A percentile compares a stretch with the other conserved stretches of the same genome.
Conservation (phyloP, 495 filamentous ascomycete genomes). For the Pseudevernia furfuracea region DNA sequence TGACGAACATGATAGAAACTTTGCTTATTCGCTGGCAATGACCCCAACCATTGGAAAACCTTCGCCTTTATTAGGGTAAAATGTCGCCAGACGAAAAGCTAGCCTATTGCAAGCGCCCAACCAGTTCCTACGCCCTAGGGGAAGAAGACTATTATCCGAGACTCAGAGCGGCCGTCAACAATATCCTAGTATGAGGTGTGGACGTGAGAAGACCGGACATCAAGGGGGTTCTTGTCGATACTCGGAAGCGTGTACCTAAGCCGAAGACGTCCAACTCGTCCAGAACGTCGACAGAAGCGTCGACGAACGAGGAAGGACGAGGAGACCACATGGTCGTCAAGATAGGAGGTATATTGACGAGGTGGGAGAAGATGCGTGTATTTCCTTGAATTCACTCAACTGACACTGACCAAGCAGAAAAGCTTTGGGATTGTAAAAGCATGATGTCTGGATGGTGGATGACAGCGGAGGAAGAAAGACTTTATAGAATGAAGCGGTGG, state of each 20-base stretch:
- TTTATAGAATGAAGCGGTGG: neutral
- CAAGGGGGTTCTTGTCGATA: too few relatives aligned
- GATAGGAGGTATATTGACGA: neutral
- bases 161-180: too few relatives aligned
- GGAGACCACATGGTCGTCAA: neutral
- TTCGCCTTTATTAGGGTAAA: too few relatives aligned
- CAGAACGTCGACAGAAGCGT: neutral
- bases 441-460: neutral
- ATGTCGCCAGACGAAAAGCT: too few relatives aligned
- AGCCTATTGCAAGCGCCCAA: too few relatives aligned
- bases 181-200: too few relatives aligned
- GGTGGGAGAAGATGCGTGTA: neutral
- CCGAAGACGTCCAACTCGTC: neutral
- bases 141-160: too few relatives aligned
- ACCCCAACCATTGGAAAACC: neutral
- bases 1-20: neutral
- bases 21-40: slow-evolving; percentile 3
- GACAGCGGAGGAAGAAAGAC: neutral
- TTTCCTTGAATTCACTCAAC: too few relatives aligned
- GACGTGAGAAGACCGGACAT: too few relatives aligned
- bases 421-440: neutral
- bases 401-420: neutral
- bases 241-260: too few relatives aligned
- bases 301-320: neutral
- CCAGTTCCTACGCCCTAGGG: too few relatives aligned